Evolutionary conservation across 148 eudicot genomes (phyloP), one percentile per base, ranked within the genome.

Genomic region (Rhododendron kiyosumense): DNA sequence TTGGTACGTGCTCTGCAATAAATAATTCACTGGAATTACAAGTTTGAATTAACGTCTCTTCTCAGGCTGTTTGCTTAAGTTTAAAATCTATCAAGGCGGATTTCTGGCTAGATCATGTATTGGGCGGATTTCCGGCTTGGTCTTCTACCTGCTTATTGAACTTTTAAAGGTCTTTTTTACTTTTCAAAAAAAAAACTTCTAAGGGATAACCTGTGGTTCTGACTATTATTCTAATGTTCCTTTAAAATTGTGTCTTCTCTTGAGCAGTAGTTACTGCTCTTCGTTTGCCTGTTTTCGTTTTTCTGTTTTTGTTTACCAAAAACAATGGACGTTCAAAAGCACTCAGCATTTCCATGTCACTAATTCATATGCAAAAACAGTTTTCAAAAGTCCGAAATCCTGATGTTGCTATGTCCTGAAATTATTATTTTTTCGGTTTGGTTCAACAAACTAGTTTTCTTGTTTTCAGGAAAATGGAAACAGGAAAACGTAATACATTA

Each of bases 1-100:
- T 87, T 85, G 96, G 98, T 95, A 84, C 82, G 89, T 84, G 49
- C 20, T 43, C 52, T 12, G 15, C 12, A 36, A 32, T 81, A 57
- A 57, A 81, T 32, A 81, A 30, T 41, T 81, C n/a, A 54, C 22
- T 36, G 8, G n/a, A 18, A 74, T 74, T 74, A 74, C 18, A 28
- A 30, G 18, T 69, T 69, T 69, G 36, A 69, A 69, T 69, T 63
- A 63, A 22, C 28, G 2, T 63, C 69, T 24, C 75, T 69, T 13
- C 36, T 28, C 36, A 12, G 75, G 18, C 75, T 69, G 38, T 69
- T 69, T 69, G 36, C 36, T 69, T 28, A 30, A 9, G 36, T 28
- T 28, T 28, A 28, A 10, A 28, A 69, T 69, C 34, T 69, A 12
- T 30, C 18, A 28, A 69, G 7, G 75, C n/a, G n/a, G n/a, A n/a